A percentile compares a stretch with the other conserved stretches of the same genome.
Evolutionary conservation across 257 asterid species (phyloP).

Genomic region (Nicotiana noctiflora): DNA sequence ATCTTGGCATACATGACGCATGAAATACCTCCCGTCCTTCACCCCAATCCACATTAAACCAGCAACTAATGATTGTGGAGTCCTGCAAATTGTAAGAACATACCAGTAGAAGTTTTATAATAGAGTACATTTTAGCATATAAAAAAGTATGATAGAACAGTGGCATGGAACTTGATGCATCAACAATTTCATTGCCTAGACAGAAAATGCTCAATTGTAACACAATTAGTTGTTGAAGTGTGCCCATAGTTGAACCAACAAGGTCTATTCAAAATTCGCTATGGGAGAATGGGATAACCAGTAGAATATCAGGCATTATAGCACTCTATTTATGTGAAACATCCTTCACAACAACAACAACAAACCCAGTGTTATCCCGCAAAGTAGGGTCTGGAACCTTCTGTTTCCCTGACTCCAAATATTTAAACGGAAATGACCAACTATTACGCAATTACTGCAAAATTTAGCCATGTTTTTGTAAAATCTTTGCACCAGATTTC

Average conservation of each 20-base stretch:
- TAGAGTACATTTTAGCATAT: background rate
- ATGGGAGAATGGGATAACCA: background rate
- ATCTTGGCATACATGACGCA: conserved; percentile 90
- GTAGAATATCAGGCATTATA: background rate
- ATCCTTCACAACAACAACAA: background rate
- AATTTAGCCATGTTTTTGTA: background rate
- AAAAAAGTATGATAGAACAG: background rate
- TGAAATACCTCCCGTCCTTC: conserved; percentile 69
- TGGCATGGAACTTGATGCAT: background rate
- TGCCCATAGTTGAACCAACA: background rate
- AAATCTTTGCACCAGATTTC: conserved; percentile 5
- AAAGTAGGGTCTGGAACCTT: background rate
- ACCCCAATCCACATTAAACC: conserved; percentile 98
- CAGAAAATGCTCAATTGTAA: background rate
- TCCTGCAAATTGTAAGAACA: conserved; percentile 47
- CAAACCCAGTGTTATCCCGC: too few species aligned
- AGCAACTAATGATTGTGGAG: conserved; percentile 78
- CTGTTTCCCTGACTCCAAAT: background rate
- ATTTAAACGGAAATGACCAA: background rate
- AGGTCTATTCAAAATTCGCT: background rate
- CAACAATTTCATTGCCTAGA: background rate
- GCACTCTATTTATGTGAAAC: background rate
- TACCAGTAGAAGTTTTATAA: background rate
- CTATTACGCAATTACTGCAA: background rate
- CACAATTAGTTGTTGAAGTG: background rate